Percentiles rank a stretch among this genome's conserved stretches.
phyloP scores from a whole-genome alignment of 805 yeast species.

The Spathaspora hagerdaliae region DNA sequence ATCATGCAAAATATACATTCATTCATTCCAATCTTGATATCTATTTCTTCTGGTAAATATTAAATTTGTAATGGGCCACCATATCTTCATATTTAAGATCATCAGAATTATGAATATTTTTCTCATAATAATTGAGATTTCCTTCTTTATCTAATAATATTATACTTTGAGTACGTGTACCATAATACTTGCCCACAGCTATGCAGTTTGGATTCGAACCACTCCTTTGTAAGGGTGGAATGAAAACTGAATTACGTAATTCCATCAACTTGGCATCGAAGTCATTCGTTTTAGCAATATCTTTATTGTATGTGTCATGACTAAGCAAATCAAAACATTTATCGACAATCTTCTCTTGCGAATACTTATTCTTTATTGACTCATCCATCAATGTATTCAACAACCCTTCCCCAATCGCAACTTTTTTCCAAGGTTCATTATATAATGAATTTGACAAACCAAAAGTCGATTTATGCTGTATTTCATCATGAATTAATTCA shows the following conservation, averaged over 20 bases:
- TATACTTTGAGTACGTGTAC: constrained; percentile 85
- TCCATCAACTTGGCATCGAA: constrained; percentile 27
- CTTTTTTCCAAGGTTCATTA: constrained; percentile 74
- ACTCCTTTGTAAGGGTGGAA: constrained; percentile 54
- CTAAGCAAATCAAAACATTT: constrained; percentile 55
- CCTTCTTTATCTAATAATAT: constrained; percentile 54
- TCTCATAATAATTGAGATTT: constrained; percentile 57
- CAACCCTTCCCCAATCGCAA: constrained; percentile 42
- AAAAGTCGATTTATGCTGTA: constrained; percentile 32
- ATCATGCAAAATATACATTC: too few relatives aligned
- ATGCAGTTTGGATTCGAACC: constrained; percentile 3
- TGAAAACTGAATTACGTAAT: constrained; percentile 58
- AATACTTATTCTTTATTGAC: constrained; percentile 10
- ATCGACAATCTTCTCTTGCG: constrained; percentile 42
- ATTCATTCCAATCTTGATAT: too few relatives aligned
- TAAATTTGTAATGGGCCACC: constrained; percentile 6
- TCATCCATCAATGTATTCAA: constrained; percentile 18
- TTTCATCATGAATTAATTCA: constrained; percentile 10
- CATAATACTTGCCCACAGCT: constrained; percentile 57
- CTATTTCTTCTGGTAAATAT: background rate
- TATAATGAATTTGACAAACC: constrained; percentile 70
- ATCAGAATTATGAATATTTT: constrained; percentile 52
- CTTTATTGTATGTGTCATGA: constrained; percentile 29
- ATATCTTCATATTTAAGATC: constrained; percentile 6
- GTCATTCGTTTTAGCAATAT: constrained; percentile 7